Percentiles rank a stretch among this genome's conserved stretches.
Evolutionary conservation across 805 yeast genomes (phyloP).

Genomic region (Yarrowia yakushimensis): DNA sequence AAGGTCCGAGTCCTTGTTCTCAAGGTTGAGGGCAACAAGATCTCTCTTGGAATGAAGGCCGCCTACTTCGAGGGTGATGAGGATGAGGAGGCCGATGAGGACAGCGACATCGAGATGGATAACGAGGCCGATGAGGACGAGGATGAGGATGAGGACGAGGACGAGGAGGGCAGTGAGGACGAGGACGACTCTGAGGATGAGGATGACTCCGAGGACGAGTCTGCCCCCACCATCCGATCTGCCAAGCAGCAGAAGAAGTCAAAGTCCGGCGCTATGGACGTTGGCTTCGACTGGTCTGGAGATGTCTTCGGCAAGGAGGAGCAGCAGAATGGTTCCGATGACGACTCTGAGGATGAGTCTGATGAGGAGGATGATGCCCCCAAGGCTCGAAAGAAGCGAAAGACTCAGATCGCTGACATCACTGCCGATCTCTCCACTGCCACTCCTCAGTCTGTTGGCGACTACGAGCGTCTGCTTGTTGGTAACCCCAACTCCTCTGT

Average conservation of each 20-base stretch:
- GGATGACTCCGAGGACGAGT: conserved; percentile 37
- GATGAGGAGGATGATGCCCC: conserved; percentile 48
- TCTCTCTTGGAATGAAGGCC: conserved; percentile 92
- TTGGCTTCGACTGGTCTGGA: conserved; percentile 96
- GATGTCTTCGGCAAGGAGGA: conserved; percentile 65
- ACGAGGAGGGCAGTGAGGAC: conserved; percentile 34
- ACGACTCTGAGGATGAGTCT: conserved; percentile 52
- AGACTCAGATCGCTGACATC: conserved; percentile 63
- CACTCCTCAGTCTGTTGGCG: conserved; percentile 87
- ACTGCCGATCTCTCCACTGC: conserved; percentile 80
- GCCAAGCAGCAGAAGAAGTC: conserved; percentile 26
- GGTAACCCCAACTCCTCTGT: conserved; percentile 93
- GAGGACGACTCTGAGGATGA: conserved; percentile 32
- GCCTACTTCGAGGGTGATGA: conserved; percentile 60
- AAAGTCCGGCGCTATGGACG: conserved; percentile 56
- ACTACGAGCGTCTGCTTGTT: conserved; percentile 85
- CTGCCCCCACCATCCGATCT: conserved; percentile 33
- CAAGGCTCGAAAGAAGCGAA: conserved; percentile 37
- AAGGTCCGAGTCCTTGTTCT: conserved; percentile 81
- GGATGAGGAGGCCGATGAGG: conserved; percentile 37
- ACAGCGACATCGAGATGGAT: conserved; percentile 28
- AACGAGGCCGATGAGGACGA: conserved; percentile 32
- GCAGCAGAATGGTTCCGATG: conserved; percentile 39
- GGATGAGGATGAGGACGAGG: conserved; percentile 34
- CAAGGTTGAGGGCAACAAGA: conserved; percentile 55